Evolutionary conservation across 2,329 filamentous ascomycete genomes (phyloP).

Genomic region (Helotiales sp.): DNA sequence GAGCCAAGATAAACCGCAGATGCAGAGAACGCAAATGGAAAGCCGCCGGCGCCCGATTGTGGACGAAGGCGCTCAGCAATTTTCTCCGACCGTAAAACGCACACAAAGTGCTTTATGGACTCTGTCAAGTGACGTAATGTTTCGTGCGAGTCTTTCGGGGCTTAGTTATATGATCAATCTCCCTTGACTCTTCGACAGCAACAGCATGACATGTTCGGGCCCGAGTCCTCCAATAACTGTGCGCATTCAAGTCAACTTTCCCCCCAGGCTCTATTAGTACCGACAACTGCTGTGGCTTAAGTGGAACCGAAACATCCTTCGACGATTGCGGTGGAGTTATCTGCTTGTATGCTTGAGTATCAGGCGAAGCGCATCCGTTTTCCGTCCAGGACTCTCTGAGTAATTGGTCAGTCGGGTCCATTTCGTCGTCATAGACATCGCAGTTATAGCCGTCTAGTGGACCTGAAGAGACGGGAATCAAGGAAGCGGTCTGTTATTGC

Average conservation of each 20-base stretch:
- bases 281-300: slow-evolving; percentile 9
- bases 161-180: slow-evolving; percentile 19
- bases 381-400: slow-evolving; percentile 10
- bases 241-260: slow-evolving; percentile 23
- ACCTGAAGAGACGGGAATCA: not conserved
- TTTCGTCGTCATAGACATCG: not conserved
- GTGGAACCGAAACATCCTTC: slow-evolving; percentile 22
- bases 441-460: not conserved
- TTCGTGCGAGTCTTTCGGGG: slow-evolving; percentile 17
- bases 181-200: slow-evolving; percentile 16
- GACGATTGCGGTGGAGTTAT: slow-evolving; percentile 22
- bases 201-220: slow-evolving; percentile 12
- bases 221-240: slow-evolving; percentile 27
- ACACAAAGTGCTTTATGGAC: not conserved
- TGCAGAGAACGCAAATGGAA: not conserved
- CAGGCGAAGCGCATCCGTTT: slow-evolving; percentile 17
- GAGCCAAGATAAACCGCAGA: not conserved
- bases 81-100: not conserved
- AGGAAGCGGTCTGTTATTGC: slow-evolving; percentile 1
- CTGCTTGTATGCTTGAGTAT: slow-evolving; percentile 17
- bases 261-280: slow-evolving; percentile 9
- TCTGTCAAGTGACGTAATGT: not conserved
- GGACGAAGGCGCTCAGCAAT: not conserved
- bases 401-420: not conserved
- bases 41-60: not conserved